phyloP scores from a whole-genome alignment of 164 flowering plant genomes.

The Sedum album region DNA sequence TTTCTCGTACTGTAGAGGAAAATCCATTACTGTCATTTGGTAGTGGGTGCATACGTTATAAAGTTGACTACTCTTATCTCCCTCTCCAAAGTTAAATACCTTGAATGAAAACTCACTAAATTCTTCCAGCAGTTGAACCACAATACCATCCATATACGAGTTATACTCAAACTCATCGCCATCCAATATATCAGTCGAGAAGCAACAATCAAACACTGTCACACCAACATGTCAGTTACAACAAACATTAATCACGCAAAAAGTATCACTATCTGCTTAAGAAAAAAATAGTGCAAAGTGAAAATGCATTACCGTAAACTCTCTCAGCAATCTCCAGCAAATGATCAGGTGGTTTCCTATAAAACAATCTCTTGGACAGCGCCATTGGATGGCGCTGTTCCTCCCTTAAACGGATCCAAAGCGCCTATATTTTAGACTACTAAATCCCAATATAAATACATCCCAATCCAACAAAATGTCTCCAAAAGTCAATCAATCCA shows the following conservation, averaged over 20 bases:
- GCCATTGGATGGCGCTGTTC: constrained; percentile 86
- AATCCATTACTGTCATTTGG: constrained; percentile 94
- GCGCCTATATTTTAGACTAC: constrained; percentile 15
- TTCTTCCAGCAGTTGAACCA: constrained; percentile 74
- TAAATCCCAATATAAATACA: background rate
- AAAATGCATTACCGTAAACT: constrained; percentile 53
- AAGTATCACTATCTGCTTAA: background rate
- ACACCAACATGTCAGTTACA: background rate
- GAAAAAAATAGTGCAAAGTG: background rate
- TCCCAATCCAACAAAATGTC: background rate
- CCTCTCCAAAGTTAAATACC: constrained; percentile 92
- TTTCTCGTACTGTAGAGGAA: constrained; percentile 80
- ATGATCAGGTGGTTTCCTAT: constrained; percentile 92
- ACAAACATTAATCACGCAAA: background rate
- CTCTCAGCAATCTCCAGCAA: constrained; percentile 92
- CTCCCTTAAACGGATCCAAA: constrained; percentile 56
- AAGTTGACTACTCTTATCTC: constrained; percentile 70
- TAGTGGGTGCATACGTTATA: constrained; percentile 68
- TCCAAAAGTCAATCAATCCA: background rate
- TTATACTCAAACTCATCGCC: constrained; percentile 83
- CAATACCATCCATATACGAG: constrained; percentile 72
- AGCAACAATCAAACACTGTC: constrained; percentile 93
- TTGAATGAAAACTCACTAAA: constrained; percentile 86
- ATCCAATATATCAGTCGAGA: constrained; percentile 77
- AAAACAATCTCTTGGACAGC: constrained; percentile 88